phyloP scores from a whole-genome alignment of 1,139 yeast species.

The Yamadazyma buinensis region DNA sequence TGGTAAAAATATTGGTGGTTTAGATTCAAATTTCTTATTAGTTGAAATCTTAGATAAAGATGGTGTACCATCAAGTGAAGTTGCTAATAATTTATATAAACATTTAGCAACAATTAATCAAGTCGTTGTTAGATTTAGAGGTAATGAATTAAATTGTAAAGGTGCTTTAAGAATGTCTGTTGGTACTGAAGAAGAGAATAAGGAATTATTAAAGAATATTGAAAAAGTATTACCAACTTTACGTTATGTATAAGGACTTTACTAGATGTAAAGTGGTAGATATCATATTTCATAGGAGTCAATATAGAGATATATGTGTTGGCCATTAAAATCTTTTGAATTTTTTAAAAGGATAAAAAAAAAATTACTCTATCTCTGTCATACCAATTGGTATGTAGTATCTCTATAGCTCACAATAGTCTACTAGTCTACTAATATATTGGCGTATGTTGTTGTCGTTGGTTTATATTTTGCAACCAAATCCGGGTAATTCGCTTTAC shows the following conservation, averaged over 20 bases:
- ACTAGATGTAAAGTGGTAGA: no score
- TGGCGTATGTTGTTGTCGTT: no score
- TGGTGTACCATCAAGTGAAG: slow-evolving; percentile 63
- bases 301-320: background rate
- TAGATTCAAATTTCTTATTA: slow-evolving; percentile 81
- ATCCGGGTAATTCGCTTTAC: no score
- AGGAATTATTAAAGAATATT: slow-evolving; percentile 50
- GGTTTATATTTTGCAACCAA: no score
- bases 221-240: slow-evolving; percentile 5
- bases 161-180: slow-evolving; percentile 86
- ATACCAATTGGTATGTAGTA: no score
- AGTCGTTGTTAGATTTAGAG: slow-evolving; percentile 89
- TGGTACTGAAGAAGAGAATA: slow-evolving; percentile 78
- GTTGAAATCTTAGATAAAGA: slow-evolving; percentile 61
- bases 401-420: no score
- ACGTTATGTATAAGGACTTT: no score
- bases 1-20: slow-evolving; percentile 79
- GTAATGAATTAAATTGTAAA: slow-evolving; percentile 79
- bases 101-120: slow-evolving; percentile 66
- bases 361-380: no score
- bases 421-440: no score
- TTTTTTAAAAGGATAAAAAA: no score
- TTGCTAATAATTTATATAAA: slow-evolving; percentile 65
- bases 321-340: background rate
- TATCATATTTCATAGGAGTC: no score